Evolutionary conservation across 768 basidiomycete species (phyloP).

Genomic region (Boletus rubropictus): DNA sequence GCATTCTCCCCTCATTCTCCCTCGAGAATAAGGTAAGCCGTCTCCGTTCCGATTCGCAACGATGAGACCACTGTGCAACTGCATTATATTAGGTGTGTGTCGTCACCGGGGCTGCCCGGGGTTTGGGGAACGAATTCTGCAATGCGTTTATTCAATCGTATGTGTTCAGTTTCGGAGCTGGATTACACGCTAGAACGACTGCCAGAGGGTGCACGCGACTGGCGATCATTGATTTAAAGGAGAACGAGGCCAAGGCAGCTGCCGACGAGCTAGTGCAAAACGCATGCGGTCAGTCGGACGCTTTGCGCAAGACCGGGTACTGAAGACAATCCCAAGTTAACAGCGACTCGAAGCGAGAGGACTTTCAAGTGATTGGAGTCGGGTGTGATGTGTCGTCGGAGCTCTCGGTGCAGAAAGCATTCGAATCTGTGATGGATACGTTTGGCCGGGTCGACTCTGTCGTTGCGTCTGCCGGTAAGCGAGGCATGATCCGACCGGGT

Average conservation of each 20-base stretch:
- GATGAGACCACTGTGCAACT: neutral
- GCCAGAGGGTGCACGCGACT: constrained; percentile 73
- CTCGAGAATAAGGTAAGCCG: constrained; percentile 64
- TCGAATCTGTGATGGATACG: constrained; percentile 53
- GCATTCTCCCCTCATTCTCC: constrained; percentile 69
- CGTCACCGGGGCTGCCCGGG: constrained; percentile 90
- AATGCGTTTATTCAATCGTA: constrained; percentile 84
- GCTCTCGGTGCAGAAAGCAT: constrained; percentile 67
- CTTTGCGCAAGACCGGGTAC: constrained; percentile 22
- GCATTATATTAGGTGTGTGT: constrained; percentile 62
- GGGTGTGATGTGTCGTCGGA: constrained; percentile 89
- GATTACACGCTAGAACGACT: constrained; percentile 4
- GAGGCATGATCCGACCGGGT: constrained; percentile 9
- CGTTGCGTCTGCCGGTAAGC: constrained; percentile 80
- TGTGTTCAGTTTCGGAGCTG: neutral
- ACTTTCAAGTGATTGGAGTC: constrained; percentile 65
- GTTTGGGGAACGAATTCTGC: constrained; percentile 87
- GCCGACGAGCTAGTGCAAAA: constrained; percentile 59
- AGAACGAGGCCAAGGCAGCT: constrained; percentile 58
- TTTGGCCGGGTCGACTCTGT: constrained; percentile 75
- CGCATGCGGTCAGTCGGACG: constrained; percentile 41
- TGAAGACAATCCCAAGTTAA: constrained; percentile 40
- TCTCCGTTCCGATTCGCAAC: neutral
- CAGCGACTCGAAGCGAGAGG: constrained; percentile 48
- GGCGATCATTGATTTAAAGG: constrained; percentile 77